These are phyloP conservation scores for Podospora pseudopauciseta DNA, from an alignment of 495 filamentous ascomycete species.

Conservation along the genomic window DNA sequence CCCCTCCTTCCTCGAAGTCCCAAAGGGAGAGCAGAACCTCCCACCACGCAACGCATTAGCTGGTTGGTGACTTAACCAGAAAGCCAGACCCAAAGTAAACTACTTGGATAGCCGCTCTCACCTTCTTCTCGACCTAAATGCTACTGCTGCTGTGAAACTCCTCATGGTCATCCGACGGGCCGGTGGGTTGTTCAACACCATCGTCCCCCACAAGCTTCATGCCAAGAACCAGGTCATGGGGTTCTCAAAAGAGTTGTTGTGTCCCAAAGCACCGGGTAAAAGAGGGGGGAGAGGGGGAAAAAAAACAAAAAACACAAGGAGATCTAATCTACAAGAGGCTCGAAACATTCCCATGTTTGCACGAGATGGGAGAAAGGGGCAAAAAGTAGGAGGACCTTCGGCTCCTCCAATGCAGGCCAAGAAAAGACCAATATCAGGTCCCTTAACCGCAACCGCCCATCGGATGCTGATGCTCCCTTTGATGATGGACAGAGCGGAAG, in stretches of 20 bases:
- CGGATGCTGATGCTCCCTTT: conserved; percentile 7
- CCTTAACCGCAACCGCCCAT: conserved; percentile 6
- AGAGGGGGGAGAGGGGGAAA: background rate
- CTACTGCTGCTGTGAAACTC: conserved; percentile 22
- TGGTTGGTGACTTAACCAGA: background rate
- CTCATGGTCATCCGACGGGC: conserved; percentile 14
- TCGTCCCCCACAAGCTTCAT: background rate
- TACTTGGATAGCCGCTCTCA: background rate
- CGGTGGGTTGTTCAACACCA: conserved; percentile 1
- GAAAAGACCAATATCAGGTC: background rate
- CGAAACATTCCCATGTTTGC: background rate
- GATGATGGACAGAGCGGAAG: conserved; percentile 11
- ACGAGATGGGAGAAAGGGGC: background rate
- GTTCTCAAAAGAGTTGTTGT: background rate
- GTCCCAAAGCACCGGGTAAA: background rate
- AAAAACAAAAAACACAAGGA: background rate
- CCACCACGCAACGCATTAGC: background rate
- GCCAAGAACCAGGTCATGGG: background rate
- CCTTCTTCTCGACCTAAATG: conserved; percentile 6
- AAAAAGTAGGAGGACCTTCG: background rate
- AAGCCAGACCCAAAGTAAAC: background rate
- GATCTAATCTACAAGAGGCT: background rate
- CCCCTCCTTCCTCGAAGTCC: background rate
- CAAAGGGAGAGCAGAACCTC: too few relatives aligned
- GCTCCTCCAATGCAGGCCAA: conserved; percentile 6